Evolutionary conservation across 2,329 filamentous ascomycete species (phyloP).

Genomic region (Cercospora zeina): DNA sequence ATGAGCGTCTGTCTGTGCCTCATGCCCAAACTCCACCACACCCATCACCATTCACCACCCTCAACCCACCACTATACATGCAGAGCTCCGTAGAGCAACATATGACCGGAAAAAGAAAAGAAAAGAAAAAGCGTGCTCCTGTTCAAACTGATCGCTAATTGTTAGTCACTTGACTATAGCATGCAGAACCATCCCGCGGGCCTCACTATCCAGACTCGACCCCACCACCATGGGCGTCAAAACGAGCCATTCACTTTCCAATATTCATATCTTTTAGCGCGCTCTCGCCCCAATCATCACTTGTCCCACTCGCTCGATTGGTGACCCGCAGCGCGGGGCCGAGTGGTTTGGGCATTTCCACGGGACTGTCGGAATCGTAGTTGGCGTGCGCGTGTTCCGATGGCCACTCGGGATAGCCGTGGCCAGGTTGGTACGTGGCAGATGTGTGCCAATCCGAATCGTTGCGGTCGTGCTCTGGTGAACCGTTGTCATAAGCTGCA

Average conservation of each 20-base stretch:
- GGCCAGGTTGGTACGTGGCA: constrained; percentile 20
- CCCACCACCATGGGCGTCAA: background rate
- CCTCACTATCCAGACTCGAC: background rate
- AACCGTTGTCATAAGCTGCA: constrained; percentile 12
- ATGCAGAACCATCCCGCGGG: background rate
- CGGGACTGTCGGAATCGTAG: constrained; percentile 28
- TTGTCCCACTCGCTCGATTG: constrained; percentile 41
- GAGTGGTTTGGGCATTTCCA: constrained; percentile 30
- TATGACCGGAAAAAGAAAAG: background rate
- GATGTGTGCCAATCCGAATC: constrained; percentile 13
- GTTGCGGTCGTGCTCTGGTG: constrained; percentile 11
- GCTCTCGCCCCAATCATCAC: constrained; percentile 43
- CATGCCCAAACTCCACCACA: background rate
- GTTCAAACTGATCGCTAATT: background rate
- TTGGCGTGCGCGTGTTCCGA: constrained; percentile 3
- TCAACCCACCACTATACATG: constrained; percentile 2
- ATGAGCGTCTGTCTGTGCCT: background rate
- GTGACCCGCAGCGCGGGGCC: constrained; percentile 46
- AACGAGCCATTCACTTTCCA: constrained; percentile 6
- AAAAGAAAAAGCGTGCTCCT: background rate
- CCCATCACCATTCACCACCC: background rate
- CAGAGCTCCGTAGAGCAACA: constrained; percentile 3
- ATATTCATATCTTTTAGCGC: constrained; percentile 38
- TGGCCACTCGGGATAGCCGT: constrained; percentile 31
- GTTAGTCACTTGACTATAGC: background rate